phyloP scores from a whole-genome alignment of 495 filamentous ascomycete species.

The Talaromyces wortmannii region DNA sequence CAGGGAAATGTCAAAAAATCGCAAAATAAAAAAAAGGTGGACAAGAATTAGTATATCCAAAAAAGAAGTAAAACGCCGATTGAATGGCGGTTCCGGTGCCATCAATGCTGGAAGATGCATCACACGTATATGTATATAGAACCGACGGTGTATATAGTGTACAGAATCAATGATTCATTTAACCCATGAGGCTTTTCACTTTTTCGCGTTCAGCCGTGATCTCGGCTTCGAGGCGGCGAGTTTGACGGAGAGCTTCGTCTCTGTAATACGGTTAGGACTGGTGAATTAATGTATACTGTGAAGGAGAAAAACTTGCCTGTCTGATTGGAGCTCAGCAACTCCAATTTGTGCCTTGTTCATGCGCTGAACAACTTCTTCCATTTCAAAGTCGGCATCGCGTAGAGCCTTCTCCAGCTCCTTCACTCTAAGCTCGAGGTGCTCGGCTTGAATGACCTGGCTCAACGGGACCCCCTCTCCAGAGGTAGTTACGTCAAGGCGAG shows the following conservation, averaged over 20 bases:
- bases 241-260: conserved; percentile 80
- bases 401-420: conserved; percentile 79
- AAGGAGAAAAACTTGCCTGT: conserved; percentile 51
- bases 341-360: conserved; percentile 96
- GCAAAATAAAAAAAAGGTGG: not conserved
- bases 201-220: conserved; percentile 53
- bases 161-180: conserved; percentile 1
- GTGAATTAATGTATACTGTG: not conserved
- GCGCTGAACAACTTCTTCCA: conserved; percentile 85
- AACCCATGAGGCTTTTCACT: conserved; percentile 36
- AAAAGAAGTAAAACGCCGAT: not conserved
- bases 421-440: conserved; percentile 64
- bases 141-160: not conserved
- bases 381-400: conserved; percentile 77
- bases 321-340: conserved; percentile 84
- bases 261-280: conserved; percentile 34
- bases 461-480: conserved; percentile 47
- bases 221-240: conserved; percentile 64
- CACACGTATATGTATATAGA: not conserved
- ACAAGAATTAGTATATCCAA: not conserved
- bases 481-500: conserved; percentile 51
- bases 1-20: not conserved
- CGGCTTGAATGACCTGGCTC: conserved; percentile 61
- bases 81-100: not conserved
- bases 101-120: not conserved